phyloP scores from a whole-genome alignment of 2,329 filamentous ascomycete species.

The Phaeosphaeriaceae sp. region DNA sequence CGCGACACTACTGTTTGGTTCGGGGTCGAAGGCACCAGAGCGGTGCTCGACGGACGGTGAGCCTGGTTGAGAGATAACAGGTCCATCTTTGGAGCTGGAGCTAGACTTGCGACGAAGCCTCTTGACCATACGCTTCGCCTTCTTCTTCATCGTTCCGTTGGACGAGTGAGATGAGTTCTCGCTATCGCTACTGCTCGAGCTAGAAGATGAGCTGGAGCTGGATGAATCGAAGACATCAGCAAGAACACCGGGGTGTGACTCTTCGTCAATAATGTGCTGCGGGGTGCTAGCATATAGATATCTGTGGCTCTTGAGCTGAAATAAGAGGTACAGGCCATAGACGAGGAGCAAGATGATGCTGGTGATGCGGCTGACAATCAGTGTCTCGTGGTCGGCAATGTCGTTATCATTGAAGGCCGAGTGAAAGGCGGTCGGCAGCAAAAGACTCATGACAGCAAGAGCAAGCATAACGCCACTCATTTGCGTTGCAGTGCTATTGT shows the following conservation, averaged over 20 bases:
- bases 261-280: constrained; percentile 90
- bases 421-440: constrained; percentile 92
- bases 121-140: constrained; percentile 77
- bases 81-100: constrained; percentile 70
- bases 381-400: constrained; percentile 71
- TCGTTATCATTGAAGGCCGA: constrained; percentile 74
- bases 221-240: constrained; percentile 82
- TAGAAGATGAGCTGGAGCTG: constrained; percentile 58
- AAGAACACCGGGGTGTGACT: constrained; percentile 83
- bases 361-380: constrained; percentile 88
- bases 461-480: constrained; percentile 95
- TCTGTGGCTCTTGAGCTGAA: constrained; percentile 89
- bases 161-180: constrained; percentile 69
- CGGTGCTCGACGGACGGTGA: constrained; percentile 53
- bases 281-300: constrained; percentile 93
- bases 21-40: constrained; percentile 47
- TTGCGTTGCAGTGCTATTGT: constrained; percentile 93
- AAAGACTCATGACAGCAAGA: constrained; percentile 85
- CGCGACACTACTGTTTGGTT: constrained; percentile 30
- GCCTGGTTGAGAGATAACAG: constrained; percentile 53
- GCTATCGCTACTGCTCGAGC: constrained; percentile 62
- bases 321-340: constrained; percentile 83
- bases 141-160: constrained; percentile 75
- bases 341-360: constrained; percentile 85
- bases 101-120: constrained; percentile 80